These are phyloP conservation scores for Puccinia coronata DNA, from an alignment of 1,284 basidiomycete genomes.

Conservation along the genomic window DNA sequence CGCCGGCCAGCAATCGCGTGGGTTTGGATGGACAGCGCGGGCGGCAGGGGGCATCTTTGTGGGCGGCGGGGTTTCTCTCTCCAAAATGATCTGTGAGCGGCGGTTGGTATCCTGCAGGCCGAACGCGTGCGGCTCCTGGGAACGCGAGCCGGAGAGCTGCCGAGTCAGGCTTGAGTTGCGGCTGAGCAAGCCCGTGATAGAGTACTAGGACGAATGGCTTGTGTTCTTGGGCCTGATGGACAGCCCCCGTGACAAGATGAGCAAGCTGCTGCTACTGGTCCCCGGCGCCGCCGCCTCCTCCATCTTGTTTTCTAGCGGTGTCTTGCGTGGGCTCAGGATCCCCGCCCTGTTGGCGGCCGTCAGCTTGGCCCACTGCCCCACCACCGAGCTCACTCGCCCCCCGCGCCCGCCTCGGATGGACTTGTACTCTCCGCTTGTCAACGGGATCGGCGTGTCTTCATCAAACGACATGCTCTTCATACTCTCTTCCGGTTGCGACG, in stretches of 20 bases:
- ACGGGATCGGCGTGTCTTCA: slow-evolving; percentile 35
- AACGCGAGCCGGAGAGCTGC: not conserved
- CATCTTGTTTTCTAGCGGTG: not conserved
- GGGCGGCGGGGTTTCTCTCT: too few species aligned
- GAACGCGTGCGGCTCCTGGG: not conserved
- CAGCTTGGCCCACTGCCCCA: slow-evolving; percentile 37
- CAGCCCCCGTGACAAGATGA: slow-evolving; percentile 17
- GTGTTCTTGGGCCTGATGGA: slow-evolving; percentile 14
- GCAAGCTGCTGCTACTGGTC: too few species aligned
- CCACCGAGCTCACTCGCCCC: slow-evolving; percentile 36
- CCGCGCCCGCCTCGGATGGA: slow-evolving; percentile 43
- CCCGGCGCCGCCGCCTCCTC: too few species aligned
- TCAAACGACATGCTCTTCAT: slow-evolving; percentile 14
- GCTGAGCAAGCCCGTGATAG: slow-evolving; percentile 17
- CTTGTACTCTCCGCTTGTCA: slow-evolving; percentile 32
- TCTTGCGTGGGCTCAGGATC: not conserved
- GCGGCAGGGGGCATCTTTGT: too few species aligned
- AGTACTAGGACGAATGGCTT: not conserved
- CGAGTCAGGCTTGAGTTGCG: slow-evolving; percentile 20
- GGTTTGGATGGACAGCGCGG: too few species aligned
- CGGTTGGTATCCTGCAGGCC: not conserved
- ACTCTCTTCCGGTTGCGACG: not conserved
- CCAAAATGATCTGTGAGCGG: too few species aligned
- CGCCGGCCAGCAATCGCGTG: too few species aligned
- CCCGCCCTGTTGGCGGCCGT: not conserved